Evolutionary conservation across 768 basidiomycete genomes (phyloP).

Genomic region (Panaeolus papilionaceus): DNA sequence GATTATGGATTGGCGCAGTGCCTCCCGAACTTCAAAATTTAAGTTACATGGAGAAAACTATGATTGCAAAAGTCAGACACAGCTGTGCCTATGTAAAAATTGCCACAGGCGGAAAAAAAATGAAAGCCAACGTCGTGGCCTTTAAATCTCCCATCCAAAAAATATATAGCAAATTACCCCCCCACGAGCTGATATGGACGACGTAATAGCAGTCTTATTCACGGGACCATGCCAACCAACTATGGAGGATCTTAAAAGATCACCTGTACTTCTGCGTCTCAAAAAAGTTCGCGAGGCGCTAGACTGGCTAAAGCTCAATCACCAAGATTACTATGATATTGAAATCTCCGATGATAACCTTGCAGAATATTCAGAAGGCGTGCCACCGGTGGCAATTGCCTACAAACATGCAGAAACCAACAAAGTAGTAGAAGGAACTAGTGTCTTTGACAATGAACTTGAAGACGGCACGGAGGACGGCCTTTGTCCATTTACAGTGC

Average conservation of each 20-base stretch:
- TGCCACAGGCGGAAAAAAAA: no score
- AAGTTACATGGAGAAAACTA: no score
- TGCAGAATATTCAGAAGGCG: constrained; percentile 27
- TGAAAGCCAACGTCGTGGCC: no score
- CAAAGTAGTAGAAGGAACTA: constrained; percentile 15
- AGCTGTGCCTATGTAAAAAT: no score
- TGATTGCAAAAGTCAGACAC: no score
- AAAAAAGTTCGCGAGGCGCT: constrained; percentile 14
- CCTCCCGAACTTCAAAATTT: no score
- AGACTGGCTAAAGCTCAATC: constrained; percentile 21
- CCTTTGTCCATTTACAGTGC: constrained; percentile 43
- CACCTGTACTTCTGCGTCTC: constrained; percentile 18
- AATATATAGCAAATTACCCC: no score
- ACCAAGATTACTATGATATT: constrained; percentile 16
- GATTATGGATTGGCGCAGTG: no score
- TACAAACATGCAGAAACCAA: constrained; percentile 16
- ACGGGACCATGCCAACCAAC: constrained; percentile 12
- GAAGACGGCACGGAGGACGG: constrained; percentile 35
- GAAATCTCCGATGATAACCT: constrained; percentile 31
- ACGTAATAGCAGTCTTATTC: constrained; percentile 5
- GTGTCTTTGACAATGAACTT: constrained; percentile 21
- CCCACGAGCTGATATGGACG: no score
- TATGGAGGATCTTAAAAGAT: constrained; percentile 13
- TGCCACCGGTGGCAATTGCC: constrained; percentile 24
- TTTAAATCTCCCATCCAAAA: no score